phyloP scores from a whole-genome alignment of 345 rosid species.

The Arabidopsis arenosa region DNA sequence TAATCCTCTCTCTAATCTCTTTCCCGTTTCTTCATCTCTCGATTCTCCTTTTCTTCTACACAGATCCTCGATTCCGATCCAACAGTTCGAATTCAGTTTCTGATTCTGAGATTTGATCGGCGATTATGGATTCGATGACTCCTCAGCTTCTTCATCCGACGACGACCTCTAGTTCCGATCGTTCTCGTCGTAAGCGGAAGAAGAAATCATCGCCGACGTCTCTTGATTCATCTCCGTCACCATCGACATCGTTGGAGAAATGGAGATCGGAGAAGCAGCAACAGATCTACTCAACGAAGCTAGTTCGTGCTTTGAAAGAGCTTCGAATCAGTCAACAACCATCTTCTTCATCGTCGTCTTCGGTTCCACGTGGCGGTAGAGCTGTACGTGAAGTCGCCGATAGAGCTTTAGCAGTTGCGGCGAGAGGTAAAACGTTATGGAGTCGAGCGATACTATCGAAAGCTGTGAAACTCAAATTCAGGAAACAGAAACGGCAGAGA shows the following conservation, averaged over 20 bases:
- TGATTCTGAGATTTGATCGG: conserved; percentile 5
- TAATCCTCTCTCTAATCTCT: conserved; percentile 24
- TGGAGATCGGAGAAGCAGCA: conserved; percentile 91
- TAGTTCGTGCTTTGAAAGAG: conserved; percentile 69
- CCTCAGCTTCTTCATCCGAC: conserved; percentile 41
- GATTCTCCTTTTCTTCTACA: neutral
- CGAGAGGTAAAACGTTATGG: conserved; percentile 87
- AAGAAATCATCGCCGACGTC: conserved; percentile 51
- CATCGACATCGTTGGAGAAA: conserved; percentile 43
- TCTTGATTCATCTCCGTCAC: conserved; percentile 17
- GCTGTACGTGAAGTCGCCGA: conserved; percentile 93
- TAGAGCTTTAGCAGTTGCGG: conserved; percentile 69
- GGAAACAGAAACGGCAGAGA: conserved; percentile 67
- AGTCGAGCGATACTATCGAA: conserved; percentile 89
- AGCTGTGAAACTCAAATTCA: conserved; percentile 73
- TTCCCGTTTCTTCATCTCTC: conserved; percentile 27
- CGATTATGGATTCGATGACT: conserved; percentile 31
- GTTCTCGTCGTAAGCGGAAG: conserved; percentile 66
- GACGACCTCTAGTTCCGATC: conserved; percentile 50
- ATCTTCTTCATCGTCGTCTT: conserved; percentile 44
- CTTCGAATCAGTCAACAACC: conserved; percentile 47
- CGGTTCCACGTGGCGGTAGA: conserved; percentile 58
- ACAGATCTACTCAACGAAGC: conserved; percentile 81
- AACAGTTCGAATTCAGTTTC: neutral
- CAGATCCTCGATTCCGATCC: conserved; percentile 32